These are phyloP conservation scores for Tolypocladium endophyticum DNA, from an alignment of 2,329 filamentous ascomycete genomes.

Conservation along the genomic window DNA sequence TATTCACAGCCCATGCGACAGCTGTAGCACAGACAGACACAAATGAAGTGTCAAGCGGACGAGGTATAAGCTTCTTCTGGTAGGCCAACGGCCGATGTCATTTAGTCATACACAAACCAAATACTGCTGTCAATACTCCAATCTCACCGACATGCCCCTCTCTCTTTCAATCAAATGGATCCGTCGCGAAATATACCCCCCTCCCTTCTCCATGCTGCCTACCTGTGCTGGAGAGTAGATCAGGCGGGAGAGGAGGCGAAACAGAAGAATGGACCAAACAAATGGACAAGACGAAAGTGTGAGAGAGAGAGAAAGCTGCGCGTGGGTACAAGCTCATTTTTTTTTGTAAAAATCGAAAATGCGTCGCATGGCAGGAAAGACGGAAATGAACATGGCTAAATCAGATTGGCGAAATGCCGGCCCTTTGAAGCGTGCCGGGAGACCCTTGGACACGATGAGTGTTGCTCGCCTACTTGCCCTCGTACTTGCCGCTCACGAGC, in stretches of 20 bases:
- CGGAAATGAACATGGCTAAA: not conserved
- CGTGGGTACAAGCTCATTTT: not conserved
- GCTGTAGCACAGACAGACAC: no score
- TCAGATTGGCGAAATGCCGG: not conserved
- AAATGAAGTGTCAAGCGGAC: not conserved
- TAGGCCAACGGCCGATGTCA: not conserved
- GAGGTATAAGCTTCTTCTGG: not conserved
- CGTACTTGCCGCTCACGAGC: slow-evolving; percentile 67
- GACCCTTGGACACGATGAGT: not conserved
- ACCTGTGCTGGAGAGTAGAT: not conserved
- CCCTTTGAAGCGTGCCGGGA: not conserved
- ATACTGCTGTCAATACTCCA: not conserved
- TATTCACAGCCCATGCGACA: not conserved
- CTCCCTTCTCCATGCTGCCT: not conserved
- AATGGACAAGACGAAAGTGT: not conserved
- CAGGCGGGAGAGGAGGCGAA: not conserved
- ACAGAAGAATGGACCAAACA: not conserved
- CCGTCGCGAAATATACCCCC: not conserved
- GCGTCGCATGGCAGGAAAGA: not conserved
- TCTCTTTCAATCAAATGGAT: not conserved
- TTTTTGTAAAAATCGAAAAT: not conserved
- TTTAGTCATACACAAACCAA: not conserved
- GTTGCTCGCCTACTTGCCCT: slow-evolving; percentile 28
- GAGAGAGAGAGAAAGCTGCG: not conserved
- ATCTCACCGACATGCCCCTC: not conserved